These are phyloP conservation scores for Meripilus lineatus DNA, from an alignment of 1,284 basidiomycete species.

Conservation along the genomic window DNA sequence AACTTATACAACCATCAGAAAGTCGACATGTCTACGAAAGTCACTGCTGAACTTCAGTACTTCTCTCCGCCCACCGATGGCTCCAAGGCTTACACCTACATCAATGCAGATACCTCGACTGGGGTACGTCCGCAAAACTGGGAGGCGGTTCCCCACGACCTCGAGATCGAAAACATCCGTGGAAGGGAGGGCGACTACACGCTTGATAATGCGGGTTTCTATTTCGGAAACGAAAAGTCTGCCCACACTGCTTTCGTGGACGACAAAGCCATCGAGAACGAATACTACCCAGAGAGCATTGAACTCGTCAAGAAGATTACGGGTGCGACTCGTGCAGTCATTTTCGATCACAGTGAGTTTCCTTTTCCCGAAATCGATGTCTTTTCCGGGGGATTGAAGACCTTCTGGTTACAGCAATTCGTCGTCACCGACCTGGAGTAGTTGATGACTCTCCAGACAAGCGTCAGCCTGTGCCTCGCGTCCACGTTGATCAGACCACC, in stretches of 20 bases:
- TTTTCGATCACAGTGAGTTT: constrained; percentile 60
- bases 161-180: constrained; percentile 51
- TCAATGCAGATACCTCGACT: constrained; percentile 22
- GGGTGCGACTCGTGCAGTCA: constrained; percentile 51
- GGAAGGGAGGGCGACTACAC: constrained; percentile 43
- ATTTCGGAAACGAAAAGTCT: constrained; percentile 37
- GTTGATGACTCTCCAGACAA: constrained; percentile 35
- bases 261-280: constrained; percentile 43
- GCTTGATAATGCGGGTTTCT: constrained; percentile 55
- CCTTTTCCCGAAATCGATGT: too few species aligned
- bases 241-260: constrained; percentile 40
- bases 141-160: constrained; percentile 18
- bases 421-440: constrained; percentile 37
- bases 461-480: constrained; percentile 44
- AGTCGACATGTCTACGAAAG: too few species aligned
- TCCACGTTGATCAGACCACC: constrained; percentile 53
- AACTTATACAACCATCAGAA: too few species aligned
- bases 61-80: constrained; percentile 29
- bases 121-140: constrained; percentile 21
- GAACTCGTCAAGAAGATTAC: constrained; percentile 56
- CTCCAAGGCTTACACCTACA: constrained; percentile 23
- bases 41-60: constrained; percentile 25
- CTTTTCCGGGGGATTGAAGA: too few species aligned
- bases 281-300: constrained; percentile 58
- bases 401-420: constrained; percentile 41